Evolutionary conservation across 2,329 filamentous ascomycete species (phyloP), one percentile per base, ranked within the genome.

Genomic region (Botryotinia narcissicola): DNA sequence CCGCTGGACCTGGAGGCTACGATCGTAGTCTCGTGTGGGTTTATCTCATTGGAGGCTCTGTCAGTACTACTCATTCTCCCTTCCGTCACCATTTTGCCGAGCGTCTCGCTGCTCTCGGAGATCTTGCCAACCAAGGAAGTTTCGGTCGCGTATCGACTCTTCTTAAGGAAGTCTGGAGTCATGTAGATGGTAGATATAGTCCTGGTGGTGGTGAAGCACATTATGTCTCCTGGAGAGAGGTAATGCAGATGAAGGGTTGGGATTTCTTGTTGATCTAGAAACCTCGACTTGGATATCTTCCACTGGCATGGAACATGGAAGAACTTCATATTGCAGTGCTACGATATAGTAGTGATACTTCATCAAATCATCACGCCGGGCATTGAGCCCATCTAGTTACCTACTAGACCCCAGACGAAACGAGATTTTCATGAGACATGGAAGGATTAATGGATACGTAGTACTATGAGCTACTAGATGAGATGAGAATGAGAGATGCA

Each of bases 11-110:
- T 8, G 86, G 89, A 54, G 95, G 95, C 72, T 98, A 94, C 80
- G 96, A 99, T 83, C 92, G 94, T 79, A 94, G 92, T 74, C 89
- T 98, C 37, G 91, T 94, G 75, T 98, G 96, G 96, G 95, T 97
- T 32, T 91, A 97, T 78, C 90, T 98, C 63, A 90, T 98, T 73
- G 92, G 92, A 61, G 96, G 95, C 73, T 91, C 92, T 9, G 91
- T 93, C 79, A 94, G 93, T 74, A 87, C 90, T 1, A 87, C 91
- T 2, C 87, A 86, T 73, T 95, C 93, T 63, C 82, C 86, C 37
- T 97, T 98, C 88, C 91, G 95, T 76, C 82, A 83, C 54, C 90
- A 96, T 81, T 92, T 98, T 76, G 87, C 90, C 72, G 91, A 95
- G 76, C 92, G 96, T 74, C 87, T 92, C 74, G 86, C 86, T 18